Evolutionary conservation across 2,329 filamentous ascomycete genomes (phyloP).

Genomic region (Phialophora chinensis): DNA sequence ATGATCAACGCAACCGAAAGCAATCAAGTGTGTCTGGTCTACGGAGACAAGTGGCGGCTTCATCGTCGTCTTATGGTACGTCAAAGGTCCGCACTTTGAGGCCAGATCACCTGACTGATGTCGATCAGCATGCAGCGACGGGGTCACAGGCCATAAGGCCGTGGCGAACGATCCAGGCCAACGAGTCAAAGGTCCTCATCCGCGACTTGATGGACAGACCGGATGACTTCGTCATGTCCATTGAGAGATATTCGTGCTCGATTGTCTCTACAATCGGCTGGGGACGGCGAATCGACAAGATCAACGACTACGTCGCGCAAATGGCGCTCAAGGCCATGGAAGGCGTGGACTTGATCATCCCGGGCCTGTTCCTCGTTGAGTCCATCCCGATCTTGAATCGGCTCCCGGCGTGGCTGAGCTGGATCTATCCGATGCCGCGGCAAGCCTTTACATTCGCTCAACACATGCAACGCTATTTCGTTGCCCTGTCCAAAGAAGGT

Average conservation of each 20-base stretch:
- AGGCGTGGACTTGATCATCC: conserved; percentile 34
- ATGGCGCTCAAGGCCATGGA: conserved; percentile 33
- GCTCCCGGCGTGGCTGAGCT: conserved; percentile 51
- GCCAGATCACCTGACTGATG: not conserved
- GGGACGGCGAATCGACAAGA: conserved; percentile 48
- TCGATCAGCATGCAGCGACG: conserved; percentile 53
- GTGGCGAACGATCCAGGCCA: conserved; percentile 61
- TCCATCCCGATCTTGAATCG: conserved; percentile 48
- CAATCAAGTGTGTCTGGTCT: conserved; percentile 54
- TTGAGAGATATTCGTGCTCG: conserved; percentile 51
- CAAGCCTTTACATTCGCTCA: conserved; percentile 46
- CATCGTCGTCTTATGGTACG: conserved; percentile 57
- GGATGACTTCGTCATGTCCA: conserved; percentile 46
- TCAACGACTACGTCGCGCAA: conserved; percentile 57
- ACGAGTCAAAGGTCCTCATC: conserved; percentile 63
- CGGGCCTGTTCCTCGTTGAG: conserved; percentile 32
- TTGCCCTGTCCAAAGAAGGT: conserved; percentile 59
- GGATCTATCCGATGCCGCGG: conserved; percentile 26
- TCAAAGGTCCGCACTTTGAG: not conserved
- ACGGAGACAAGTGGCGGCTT: conserved; percentile 47
- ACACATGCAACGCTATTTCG: conserved; percentile 58
- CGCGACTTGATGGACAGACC: conserved; percentile 47
- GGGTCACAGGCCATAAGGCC: conserved; percentile 62
- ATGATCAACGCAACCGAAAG: conserved; percentile 46
- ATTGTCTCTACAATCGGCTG: conserved; percentile 51